phyloP scores from a whole-genome alignment of 2,329 filamentous ascomycete species.

The Trichoderma asperellum region DNA sequence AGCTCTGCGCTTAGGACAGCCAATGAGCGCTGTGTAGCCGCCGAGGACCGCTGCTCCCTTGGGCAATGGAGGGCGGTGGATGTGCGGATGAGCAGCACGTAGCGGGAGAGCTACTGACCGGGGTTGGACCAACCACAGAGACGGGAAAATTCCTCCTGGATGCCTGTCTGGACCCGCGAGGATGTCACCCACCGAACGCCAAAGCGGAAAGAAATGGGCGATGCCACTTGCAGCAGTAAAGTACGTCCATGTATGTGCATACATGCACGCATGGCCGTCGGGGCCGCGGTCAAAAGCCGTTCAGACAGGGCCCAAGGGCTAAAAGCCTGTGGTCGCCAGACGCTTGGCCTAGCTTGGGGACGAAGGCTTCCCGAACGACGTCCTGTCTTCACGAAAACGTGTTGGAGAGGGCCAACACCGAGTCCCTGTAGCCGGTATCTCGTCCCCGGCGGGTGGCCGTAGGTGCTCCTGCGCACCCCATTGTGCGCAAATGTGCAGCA shows the following conservation, averaged over 20 bases:
- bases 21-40: conserved; percentile 47
- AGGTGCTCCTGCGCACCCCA: background rate
- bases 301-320: conserved; percentile 7
- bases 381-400: background rate
- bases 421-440: conserved; percentile 10
- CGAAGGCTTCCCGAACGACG: background rate
- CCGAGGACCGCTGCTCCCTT: conserved; percentile 32
- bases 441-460: conserved; percentile 3
- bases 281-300: background rate
- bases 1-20: conserved; percentile 53
- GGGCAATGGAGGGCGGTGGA: conserved; percentile 35
- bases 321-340: conserved; percentile 10
- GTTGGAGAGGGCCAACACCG: background rate
- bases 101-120: conserved; percentile 31
- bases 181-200: conserved; percentile 26
- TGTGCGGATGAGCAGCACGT: conserved; percentile 34
- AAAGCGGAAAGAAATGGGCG: conserved; percentile 19
- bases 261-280: background rate
- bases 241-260: background rate
- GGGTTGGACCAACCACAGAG: conserved; percentile 26
- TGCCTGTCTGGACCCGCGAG: conserved; percentile 26
- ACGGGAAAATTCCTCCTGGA: conserved; percentile 18
- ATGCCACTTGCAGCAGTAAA: background rate
- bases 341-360: conserved; percentile 6
- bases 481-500: background rate